phyloP scores from a whole-genome alignment of 805 yeast species.

The Nakazawaea ishiwadae region DNA sequence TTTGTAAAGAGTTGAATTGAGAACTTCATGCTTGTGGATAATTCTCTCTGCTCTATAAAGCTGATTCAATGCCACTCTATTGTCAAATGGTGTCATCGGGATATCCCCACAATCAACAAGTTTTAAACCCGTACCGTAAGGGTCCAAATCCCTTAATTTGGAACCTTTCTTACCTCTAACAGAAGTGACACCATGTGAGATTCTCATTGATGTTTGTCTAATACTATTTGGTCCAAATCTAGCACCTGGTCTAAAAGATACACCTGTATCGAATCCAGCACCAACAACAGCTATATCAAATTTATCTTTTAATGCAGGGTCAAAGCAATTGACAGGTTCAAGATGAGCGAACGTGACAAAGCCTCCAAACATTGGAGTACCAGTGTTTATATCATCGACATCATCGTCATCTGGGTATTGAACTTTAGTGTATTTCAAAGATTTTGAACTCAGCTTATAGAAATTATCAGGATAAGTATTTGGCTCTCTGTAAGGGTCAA shows the following conservation, averaged over 20 bases:
- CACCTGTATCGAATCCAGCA: constrained; percentile 57
- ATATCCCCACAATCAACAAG: constrained; percentile 59
- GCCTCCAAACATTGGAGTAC: constrained; percentile 35
- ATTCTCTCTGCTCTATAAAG: constrained; percentile 49
- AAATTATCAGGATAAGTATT: constrained; percentile 8
- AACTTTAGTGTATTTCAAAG: constrained; percentile 19
- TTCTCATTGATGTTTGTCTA: constrained; percentile 40
- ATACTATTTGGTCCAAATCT: constrained; percentile 55
- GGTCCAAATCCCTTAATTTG: constrained; percentile 32
- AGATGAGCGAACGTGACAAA: constrained; percentile 45
- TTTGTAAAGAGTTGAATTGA: constrained; percentile 18
- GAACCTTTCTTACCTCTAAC: constrained; percentile 33
- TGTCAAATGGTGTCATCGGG: constrained; percentile 58
- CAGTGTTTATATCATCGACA: constrained; percentile 24
- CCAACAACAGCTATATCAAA: constrained; percentile 53
- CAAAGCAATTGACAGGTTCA: constrained; percentile 40
- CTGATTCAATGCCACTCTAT: constrained; percentile 51
- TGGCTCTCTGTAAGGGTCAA: constrained; percentile 2
- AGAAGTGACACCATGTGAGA: constrained; percentile 38
- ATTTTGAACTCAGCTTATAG: constrained; percentile 17
- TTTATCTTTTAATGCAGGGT: constrained; percentile 20
- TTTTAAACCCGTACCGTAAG: constrained; percentile 35
- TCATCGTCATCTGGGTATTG: constrained; percentile 32
- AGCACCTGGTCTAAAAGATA: constrained; percentile 52
- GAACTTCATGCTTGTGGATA: constrained; percentile 32